Evolutionary conservation across 2,329 filamentous ascomycete genomes (phyloP).

Genomic region (Botrytis byssoidea): DNA sequence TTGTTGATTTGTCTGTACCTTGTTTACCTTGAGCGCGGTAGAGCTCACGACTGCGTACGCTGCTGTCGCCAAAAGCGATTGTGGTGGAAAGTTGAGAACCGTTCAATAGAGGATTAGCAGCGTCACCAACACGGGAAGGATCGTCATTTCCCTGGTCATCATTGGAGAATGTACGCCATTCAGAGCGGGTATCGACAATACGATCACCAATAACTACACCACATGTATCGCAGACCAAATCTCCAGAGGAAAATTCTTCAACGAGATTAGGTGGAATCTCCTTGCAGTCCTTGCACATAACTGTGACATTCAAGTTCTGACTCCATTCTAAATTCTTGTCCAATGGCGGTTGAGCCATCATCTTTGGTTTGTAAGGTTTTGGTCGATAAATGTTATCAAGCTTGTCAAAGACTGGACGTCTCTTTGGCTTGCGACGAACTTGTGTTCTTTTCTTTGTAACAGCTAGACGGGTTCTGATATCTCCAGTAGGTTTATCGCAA

Average conservation of each 20-base stretch:
- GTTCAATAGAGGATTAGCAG: slow-evolving; percentile 83
- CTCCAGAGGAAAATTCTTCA: slow-evolving; percentile 88
- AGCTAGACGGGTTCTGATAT: slow-evolving; percentile 34
- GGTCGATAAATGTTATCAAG: slow-evolving; percentile 46
- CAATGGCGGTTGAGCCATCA: slow-evolving; percentile 44
- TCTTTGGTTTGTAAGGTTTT: slow-evolving; percentile 46
- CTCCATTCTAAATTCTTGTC: slow-evolving; percentile 33
- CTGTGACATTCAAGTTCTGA: slow-evolving; percentile 80
- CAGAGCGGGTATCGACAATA: slow-evolving; percentile 91
- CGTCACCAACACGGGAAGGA: slow-evolving; percentile 95
- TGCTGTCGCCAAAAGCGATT: slow-evolving; percentile 79
- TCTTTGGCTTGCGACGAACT: slow-evolving; percentile 41
- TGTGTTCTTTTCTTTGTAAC: slow-evolving; percentile 38
- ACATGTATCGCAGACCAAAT: slow-evolving; percentile 90
- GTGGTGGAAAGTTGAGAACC: slow-evolving; percentile 85
- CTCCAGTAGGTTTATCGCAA: slow-evolving; percentile 40
- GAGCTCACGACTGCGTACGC: slow-evolving; percentile 68
- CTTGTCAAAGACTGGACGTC: slow-evolving; percentile 44
- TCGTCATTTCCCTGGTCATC: slow-evolving; percentile 97
- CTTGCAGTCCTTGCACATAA: slow-evolving; percentile 89
- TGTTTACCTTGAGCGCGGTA: slow-evolving; percentile 81
- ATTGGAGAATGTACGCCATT: slow-evolving; percentile 99
- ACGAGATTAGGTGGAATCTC: slow-evolving; percentile 88
- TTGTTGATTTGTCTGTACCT: slow-evolving; percentile 78
- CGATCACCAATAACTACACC: slow-evolving; percentile 87